Evolutionary conservation across 1,284 basidiomycete genomes (phyloP).

Genomic region (Phlebopus sp.): DNA sequence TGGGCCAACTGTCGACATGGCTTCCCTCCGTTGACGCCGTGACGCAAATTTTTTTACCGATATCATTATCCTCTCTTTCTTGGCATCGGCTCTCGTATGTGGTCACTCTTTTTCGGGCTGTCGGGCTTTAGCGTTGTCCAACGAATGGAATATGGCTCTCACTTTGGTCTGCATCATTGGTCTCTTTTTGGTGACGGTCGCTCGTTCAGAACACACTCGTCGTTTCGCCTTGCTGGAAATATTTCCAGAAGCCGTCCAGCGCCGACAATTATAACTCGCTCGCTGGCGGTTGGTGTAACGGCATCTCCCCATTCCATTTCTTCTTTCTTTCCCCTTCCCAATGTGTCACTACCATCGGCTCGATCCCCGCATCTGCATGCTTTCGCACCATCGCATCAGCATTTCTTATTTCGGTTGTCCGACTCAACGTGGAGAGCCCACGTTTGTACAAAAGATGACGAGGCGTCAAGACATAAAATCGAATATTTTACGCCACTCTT

Average conservation of each 20-base stretch:
- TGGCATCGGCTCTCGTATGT: conserved; percentile 23
- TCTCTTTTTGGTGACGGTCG: conserved; percentile 33
- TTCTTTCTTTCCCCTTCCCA: conserved; percentile 27
- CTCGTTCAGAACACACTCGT: conserved; percentile 42
- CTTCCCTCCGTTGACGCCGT: conserved; percentile 11
- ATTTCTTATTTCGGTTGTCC: conserved; percentile 34
- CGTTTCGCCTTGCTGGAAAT: conserved; percentile 23
- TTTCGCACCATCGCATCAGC: conserved; percentile 41
- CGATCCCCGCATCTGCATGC: conserved; percentile 39
- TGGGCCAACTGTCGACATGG: conserved; percentile 8
- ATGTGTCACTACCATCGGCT: conserved; percentile 44
- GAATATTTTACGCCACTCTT: conserved; percentile 9
- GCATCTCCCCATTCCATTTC: conserved; percentile 21
- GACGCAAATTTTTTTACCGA: conserved; percentile 31
- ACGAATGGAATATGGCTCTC: conserved; percentile 35
- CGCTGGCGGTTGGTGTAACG: conserved; percentile 26
- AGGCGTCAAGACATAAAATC: conserved; percentile 25
- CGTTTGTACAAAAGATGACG: conserved; percentile 36
- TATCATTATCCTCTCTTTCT: conserved; percentile 43
- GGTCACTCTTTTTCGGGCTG: conserved; percentile 31
- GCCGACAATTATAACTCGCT: conserved; percentile 50
- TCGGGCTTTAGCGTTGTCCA: conserved; percentile 31
- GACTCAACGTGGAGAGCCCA: conserved; percentile 17
- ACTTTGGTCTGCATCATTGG: conserved; percentile 27
- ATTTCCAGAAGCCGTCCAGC: conserved; percentile 34